Evolutionary conservation across 2,329 filamentous ascomycete species (phyloP), one percentile per base, ranked within the genome.

Genomic region (Exophiala sideris): DNA sequence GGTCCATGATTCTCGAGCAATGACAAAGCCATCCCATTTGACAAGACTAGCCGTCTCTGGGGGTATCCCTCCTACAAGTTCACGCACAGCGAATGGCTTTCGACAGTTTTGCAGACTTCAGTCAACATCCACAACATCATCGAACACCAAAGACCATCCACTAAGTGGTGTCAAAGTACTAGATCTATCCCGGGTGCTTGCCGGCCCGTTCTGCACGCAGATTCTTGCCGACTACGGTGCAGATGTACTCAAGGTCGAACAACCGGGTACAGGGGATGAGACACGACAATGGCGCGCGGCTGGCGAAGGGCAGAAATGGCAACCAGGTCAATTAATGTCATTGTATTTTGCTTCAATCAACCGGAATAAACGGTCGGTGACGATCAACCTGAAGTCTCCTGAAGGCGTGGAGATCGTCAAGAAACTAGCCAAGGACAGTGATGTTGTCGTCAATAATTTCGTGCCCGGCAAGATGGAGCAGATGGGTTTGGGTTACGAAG

Each of bases 401-500:
- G n/a, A 41, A 10, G 56, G 47, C 6, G 35, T 51, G 21, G 39
- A 52, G 8, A 48, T 59, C n/a, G 39, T 62, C 20, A 53, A 49
- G 39, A 39, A 48, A 7, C 33, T 62, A 24, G 41, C 53, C 10
- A 41, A 49, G 7, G 11, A 48, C n/a, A 52, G 32, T n/a, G 57
- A 62, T 38, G 54, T 62, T 1, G 44, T 59, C 66, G 52, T 59
- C 40, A 48, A 59, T 35, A 59, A 59, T 38, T 59, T 59, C 45
- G 38, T 54, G 12, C 77, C 77, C 0, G 73, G 74, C 2, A 74
- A 73, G 51, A 69, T 81, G 1, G 73, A 73, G 0, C 62, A 67
- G 0, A 67, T 74, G 14, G 77, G 78, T 0, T 60, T 78, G 2
- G 69, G 71, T 1, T 64, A 69, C 0, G 67, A 70, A 7, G 67